These are phyloP conservation scores for Nakazawaea ishiwadae DNA, from an alignment of 805 yeast species.

Conservation along the genomic window DNA sequence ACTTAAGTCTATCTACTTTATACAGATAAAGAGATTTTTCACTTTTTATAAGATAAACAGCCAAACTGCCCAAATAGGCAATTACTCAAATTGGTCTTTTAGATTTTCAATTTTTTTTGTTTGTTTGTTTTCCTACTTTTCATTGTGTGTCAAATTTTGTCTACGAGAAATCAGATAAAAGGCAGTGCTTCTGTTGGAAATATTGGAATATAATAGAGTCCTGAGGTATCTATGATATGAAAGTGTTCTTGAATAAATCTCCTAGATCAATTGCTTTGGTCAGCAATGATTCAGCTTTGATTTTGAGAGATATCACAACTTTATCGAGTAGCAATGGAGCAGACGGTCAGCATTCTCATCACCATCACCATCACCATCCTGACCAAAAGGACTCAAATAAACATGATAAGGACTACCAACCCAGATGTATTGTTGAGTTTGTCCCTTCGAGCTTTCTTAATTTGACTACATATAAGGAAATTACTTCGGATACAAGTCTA, in stretches of 20 bases:
- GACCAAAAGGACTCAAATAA: conserved; percentile 20
- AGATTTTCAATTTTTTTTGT: too few relatives aligned
- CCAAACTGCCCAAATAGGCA: too few relatives aligned
- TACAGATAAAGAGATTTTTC: too few relatives aligned
- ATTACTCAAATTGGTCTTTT: too few relatives aligned
- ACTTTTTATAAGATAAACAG: too few relatives aligned
- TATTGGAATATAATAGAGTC: too few relatives aligned
- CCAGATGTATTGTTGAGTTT: conserved; percentile 48
- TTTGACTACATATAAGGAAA: conserved; percentile 36
- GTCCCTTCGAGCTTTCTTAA: conserved; percentile 37
- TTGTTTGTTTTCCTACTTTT: too few relatives aligned
- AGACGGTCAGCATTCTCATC: conserved; percentile 1
- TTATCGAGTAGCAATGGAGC: neutral
- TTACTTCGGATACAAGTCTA: conserved; percentile 27
- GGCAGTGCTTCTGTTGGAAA: too few relatives aligned
- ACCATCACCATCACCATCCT: conserved; percentile 22
- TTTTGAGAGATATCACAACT: conserved; percentile 42
- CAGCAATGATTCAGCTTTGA: conserved; percentile 52
- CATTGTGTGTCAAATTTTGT: too few relatives aligned
- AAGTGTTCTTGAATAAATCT: conserved; percentile 51
- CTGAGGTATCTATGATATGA: too few relatives aligned
- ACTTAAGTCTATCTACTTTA: too few relatives aligned
- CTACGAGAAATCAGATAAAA: too few relatives aligned
- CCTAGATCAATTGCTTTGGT: conserved; percentile 71
- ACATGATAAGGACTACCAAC: conserved; percentile 22